These are phyloP conservation scores for Houttuynia cordata DNA, from an alignment of 164 flowering plant species.

Conservation along the genomic window DNA sequence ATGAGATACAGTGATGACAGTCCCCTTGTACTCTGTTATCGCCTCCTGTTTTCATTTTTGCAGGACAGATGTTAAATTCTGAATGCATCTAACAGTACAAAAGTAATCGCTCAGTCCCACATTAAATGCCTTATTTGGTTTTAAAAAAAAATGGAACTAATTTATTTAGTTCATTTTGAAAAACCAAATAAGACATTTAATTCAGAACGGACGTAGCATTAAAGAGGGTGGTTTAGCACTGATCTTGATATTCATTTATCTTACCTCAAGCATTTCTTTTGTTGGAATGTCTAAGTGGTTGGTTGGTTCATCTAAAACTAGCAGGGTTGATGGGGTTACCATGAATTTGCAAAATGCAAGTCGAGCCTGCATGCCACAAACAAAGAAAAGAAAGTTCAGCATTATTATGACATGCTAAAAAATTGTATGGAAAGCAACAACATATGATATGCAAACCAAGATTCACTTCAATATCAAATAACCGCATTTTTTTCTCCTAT, in stretches of 20 bases:
- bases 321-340: constrained; percentile 90
- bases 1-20: constrained; percentile 91
- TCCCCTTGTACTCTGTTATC: constrained; percentile 73
- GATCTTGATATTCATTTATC: not conserved
- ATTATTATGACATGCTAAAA: not conserved
- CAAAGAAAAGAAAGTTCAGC: not conserved
- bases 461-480: not conserved
- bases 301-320: constrained; percentile 96
- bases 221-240: not conserved
- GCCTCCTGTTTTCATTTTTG: constrained; percentile 59
- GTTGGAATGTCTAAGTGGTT: constrained; percentile 97
- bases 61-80: not conserved
- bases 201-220: too few relatives aligned
- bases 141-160: too few relatives aligned
- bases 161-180: too few relatives aligned
- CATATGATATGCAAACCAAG: not conserved
- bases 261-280: constrained; percentile 99
- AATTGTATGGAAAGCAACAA: not conserved
- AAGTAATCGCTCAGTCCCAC: too few relatives aligned
- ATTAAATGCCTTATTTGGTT: too few relatives aligned
- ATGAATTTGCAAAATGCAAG: constrained; percentile 97
- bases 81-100: not conserved
- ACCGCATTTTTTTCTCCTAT: not conserved
- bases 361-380: constrained; percentile 46
- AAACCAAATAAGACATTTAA: too few relatives aligned